Base-by-base conservation (phyloP, 805 yeast species). In the Maudiozyma turicensis region DNA sequence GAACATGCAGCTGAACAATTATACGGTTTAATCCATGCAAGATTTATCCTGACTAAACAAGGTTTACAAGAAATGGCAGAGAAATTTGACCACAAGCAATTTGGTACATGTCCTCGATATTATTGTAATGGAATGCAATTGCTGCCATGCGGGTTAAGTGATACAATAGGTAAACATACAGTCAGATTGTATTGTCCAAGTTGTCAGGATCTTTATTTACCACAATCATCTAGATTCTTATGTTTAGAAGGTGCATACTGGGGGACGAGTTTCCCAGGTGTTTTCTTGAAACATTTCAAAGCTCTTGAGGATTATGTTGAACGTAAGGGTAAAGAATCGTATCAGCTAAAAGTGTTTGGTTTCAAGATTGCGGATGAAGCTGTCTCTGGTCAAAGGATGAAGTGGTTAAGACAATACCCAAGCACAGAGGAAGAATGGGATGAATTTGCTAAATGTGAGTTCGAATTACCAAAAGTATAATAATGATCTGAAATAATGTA, bases 221-320 rank as follows among this genome's bases (percentile, higher is more conserved):
- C 98, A 1, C 80, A 84, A 49, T 82, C 89, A 49, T 81, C 90
- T n/a, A 74, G 95, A 53, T 90, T 86, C 66, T 71, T 86, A 50
- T 86, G 87, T 61, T 79, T 93, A 41, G 99, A 93, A 67, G 99
- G 99, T 5, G 96, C 98, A 0, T 93, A 84, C 60, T 93, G 95
- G 71, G 98, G 99, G 5, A 88, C 98, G 0, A 82, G 95, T 35
- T 93, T 93, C 70, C 93, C 96, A 0, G 97, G 96, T 2, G 76
- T 93, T 56, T 85, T 93, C 59, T 79, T 93, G 52, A 86, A 89
- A 63, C 84, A 86, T 77, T 89, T 84, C 69, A 88, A 93, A n/a
- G 97, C 88, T 54, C 78, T 89, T 46, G 95, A 85, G 61, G 78
- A 79, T 58, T 88, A 85, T 59, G 82, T 87, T 56, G 73, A 75